A percentile compares a stretch with the other conserved stretches of the same genome.
Conservation (phyloP, 2,329 filamentous ascomycete species). For the Exophiala aquamarina region DNA sequence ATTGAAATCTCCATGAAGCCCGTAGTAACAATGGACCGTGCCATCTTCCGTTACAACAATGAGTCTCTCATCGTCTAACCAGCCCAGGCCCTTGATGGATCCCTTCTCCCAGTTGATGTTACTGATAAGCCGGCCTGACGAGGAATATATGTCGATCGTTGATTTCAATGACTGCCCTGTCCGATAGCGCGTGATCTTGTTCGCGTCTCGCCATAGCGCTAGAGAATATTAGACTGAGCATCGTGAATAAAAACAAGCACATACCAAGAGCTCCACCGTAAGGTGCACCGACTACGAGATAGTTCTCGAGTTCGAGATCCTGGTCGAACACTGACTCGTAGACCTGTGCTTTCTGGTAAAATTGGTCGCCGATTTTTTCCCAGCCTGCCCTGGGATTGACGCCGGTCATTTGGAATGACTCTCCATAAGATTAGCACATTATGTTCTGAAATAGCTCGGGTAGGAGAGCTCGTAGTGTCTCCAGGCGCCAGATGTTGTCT, state of each 20-base stretch:
- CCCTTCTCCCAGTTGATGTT: conserved; percentile 89
- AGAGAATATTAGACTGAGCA: conserved; percentile 6
- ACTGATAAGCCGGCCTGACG: conserved; percentile 82
- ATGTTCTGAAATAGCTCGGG: neutral
- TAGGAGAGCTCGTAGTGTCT: neutral
- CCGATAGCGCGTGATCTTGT: conserved; percentile 76
- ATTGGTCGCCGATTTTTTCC: conserved; percentile 89
- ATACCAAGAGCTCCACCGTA: conserved; percentile 92
- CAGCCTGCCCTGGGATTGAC: conserved; percentile 79
- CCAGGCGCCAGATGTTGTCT: conserved; percentile 3
- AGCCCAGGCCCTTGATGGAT: conserved; percentile 81
- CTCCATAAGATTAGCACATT: conserved; percentile 2
- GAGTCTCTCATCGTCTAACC: conserved; percentile 93
- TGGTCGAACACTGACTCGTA: conserved; percentile 93
- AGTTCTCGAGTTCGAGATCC: conserved; percentile 92
- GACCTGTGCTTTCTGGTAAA: conserved; percentile 91
- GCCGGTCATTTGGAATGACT: conserved; percentile 38
- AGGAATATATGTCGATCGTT: conserved; percentile 91
- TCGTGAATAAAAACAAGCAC: conserved; percentile 24
- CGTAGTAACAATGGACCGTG: conserved; percentile 84
- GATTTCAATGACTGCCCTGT: conserved; percentile 71
- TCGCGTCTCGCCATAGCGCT: conserved; percentile 88
- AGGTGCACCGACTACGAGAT: conserved; percentile 84
- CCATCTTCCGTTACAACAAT: conserved; percentile 87
- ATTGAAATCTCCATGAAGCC: conserved; percentile 90